phyloP scores from a whole-genome alignment of 106 monocot species.

The Gastrodia elata region DNA sequence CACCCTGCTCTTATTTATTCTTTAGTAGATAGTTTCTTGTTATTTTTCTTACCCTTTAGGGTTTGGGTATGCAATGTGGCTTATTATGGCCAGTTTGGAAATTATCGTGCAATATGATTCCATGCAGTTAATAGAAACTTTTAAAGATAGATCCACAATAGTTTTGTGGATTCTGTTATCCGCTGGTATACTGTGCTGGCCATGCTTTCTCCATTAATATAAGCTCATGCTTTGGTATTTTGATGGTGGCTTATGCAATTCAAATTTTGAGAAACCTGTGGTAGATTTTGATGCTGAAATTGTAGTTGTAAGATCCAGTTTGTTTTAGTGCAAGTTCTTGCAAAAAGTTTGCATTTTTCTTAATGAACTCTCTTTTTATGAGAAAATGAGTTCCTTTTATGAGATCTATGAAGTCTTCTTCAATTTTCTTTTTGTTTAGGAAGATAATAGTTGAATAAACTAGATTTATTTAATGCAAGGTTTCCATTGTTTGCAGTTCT shows the following conservation, averaged over 20 bases:
- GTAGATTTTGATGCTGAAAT: too few species aligned
- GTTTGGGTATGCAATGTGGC: background rate
- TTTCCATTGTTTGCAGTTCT: background rate
- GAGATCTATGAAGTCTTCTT: background rate
- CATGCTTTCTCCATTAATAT: background rate
- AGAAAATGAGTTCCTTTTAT: background rate
- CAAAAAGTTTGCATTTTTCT: background rate
- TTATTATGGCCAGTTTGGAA: background rate
- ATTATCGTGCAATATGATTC: background rate
- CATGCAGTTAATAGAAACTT: background rate
- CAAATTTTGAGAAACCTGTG: too few species aligned
- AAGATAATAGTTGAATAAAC: background rate
- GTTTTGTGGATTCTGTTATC: background rate
- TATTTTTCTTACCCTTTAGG: slow-evolving; percentile 15
- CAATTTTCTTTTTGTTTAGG: background rate
- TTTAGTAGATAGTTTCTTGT: too few species aligned
- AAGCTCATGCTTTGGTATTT: too few species aligned
- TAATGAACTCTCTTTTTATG: background rate
- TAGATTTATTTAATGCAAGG: background rate
- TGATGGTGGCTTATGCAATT: too few species aligned
- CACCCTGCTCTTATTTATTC: background rate
- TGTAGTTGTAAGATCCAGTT: too few species aligned
- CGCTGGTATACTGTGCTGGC: background rate
- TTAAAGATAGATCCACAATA: background rate
- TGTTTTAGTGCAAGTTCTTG: background rate